Evolutionary conservation across 208 protist species (phyloP), one percentile per base, ranked within the genome.

Genomic region (Leishmania martiniquensis): DNA sequence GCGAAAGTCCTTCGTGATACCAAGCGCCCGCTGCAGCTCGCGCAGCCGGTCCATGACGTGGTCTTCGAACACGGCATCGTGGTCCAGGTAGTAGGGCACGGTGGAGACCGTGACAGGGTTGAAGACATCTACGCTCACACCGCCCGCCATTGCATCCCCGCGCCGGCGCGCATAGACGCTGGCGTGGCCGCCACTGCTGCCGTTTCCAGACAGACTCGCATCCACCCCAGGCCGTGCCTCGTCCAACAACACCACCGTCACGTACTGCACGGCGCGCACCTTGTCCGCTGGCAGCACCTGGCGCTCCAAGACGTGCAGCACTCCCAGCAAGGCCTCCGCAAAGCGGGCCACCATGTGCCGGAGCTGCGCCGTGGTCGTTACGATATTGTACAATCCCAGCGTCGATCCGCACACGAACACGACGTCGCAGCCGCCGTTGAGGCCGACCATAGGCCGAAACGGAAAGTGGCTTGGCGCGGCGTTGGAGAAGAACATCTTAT

Each of bases 351-450:
- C 83, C 22, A 89, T 81, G 49, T 85, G 71, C 45, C 76, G 63
- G 32, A 91, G 83, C 75, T 89, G 88, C 67, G 87, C 85, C 15
- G 81, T 82, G 5, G 82, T 85, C 0, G 85, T 92, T n/a, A 94
- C 86, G 49, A 96, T 77, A 76, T 95, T 90, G 82, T 95, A 96
- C 10, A 95, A 71, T 22, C 80, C 84, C 37, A 96, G 74, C n/a
- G 90, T 93, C 52, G 86, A 72, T 9, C 89, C 91, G 39, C 86
- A 79, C 45, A 96, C 66, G 54, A 84, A 91, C 39, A 96, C 93
- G 1, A 96, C 88, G 73, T 96, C 93, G 82, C 93, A 96, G 54
- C 93, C 93, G 47, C 87, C 86, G 80, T 96, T 96, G 37, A 93
- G 78, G 29, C 90, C 89, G 9, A 92, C 84, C 76, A 89, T 84